Conservation (phyloP, 805 yeast species). For the Millerozyma miso region DNA sequence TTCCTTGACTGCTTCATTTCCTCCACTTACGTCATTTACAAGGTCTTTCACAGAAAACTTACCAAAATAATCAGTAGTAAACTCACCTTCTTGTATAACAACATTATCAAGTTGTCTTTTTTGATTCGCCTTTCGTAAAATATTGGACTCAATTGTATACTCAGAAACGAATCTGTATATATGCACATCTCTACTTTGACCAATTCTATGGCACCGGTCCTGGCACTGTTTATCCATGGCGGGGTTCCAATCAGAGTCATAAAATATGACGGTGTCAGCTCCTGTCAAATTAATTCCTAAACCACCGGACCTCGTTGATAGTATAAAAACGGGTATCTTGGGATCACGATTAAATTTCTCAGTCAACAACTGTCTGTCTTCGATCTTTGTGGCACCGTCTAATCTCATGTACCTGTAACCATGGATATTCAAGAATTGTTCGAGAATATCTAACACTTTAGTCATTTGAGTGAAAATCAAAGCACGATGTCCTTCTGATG, state of each 20-base stretch:
- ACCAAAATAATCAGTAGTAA: constrained; percentile 93
- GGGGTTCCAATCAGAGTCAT: constrained; percentile 99
- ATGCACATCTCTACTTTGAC: constrained; percentile 97
- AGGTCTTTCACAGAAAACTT: constrained; percentile 82
- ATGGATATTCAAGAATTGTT: constrained; percentile 87
- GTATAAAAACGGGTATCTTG: constrained; percentile 81
- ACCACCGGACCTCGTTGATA: constrained; percentile 97
- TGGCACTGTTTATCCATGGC: constrained; percentile 99
- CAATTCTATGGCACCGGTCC: constrained; percentile 98
- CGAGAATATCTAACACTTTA: constrained; percentile 87
- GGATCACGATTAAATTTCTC: constrained; percentile 88
- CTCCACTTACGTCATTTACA: constrained; percentile 56
- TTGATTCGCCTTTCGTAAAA: constrained; percentile 89
- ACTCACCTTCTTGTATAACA: constrained; percentile 96
- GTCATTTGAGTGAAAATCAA: constrained; percentile 98
- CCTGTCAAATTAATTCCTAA: constrained; percentile 96
- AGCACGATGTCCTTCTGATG: constrained; percentile 87
- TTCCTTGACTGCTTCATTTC: constrained; percentile 36
- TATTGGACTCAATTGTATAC: constrained; percentile 93
- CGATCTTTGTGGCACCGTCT: constrained; percentile 97
- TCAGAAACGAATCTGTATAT: constrained; percentile 95
- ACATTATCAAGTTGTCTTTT: constrained; percentile 91
- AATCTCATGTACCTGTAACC: constrained; percentile 92
- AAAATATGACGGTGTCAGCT: constrained; percentile 97
- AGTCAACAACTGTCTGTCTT: constrained; percentile 91